Base-by-base conservation (phyloP, 805 yeast species). In the Myxozyma neglecta region DNA sequence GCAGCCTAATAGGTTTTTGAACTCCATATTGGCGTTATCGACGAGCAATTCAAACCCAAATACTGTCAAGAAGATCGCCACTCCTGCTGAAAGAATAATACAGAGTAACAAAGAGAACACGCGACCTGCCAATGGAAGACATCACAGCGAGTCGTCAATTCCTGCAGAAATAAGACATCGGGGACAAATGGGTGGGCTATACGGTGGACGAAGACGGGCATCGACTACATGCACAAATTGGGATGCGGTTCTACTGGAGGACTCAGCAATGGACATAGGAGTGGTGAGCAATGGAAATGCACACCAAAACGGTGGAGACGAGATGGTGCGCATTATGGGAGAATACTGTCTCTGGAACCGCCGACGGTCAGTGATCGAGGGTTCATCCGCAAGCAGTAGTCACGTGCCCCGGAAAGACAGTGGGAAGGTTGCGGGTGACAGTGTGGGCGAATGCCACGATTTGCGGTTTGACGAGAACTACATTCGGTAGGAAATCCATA, bases 251-350 rank as follows among this genome's bases (percentile, higher is more conserved):
- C 34, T 53, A 18, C 57, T 53, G 10, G 49, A 45, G 34, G 57
- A 53, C 6, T 49, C 51, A 14, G 50, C 50, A 44, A 53, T 53
- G 36, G 51, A 53, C 44, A 53, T 37, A n/a, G 57, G 57, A 32
- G 36, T 44, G 32, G 35, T 10, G 39, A 29, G 29, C 36, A 18
- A 16, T 9, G 42, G 9, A 7, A 18, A 18, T 32, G 32, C 10
- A 35, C 6, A 6, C 42, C 20, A 20, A n/a, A 10, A 9, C 24
- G 35, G 43, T 14, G n/a, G 32, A 9, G 52, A 54, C 52, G 37
- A 46, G 32, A 45, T 54, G 57, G 52, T 32, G 46, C 51, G 52
- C n/a, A 45, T 54, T 9, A 45, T 54, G 51, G 57, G 57, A 24
- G 47, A 46, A 37, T 54, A 46, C 34, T 54, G 57, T 20, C 40